These are phyloP conservation scores for Vickermania spadyakhi DNA, from an alignment of 208 protist genomes.

Conservation along the genomic window DNA sequence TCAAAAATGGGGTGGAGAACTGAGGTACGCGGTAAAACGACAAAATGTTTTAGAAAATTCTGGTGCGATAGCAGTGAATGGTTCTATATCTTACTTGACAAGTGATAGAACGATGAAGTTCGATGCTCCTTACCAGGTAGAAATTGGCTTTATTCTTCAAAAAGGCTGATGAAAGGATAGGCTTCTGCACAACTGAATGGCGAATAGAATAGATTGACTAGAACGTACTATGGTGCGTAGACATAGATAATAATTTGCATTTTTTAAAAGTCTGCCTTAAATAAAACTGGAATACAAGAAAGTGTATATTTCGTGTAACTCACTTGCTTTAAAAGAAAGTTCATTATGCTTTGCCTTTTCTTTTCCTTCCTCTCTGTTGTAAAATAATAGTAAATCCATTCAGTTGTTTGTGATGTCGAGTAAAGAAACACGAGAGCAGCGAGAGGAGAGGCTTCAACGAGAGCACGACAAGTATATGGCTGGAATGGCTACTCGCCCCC, in stretches of 20 bases:
- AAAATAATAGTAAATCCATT: too few relatives aligned
- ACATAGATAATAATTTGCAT: too few relatives aligned
- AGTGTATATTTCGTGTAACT: too few relatives aligned
- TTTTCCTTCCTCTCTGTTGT: not conserved
- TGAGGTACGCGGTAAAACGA: not conserved
- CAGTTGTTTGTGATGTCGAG: too few relatives aligned
- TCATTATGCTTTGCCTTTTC: not conserved
- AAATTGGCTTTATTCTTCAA: not conserved
- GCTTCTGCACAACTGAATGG: too few relatives aligned
- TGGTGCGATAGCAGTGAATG: not conserved
- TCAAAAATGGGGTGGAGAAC: not conserved
- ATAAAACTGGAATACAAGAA: too few relatives aligned
- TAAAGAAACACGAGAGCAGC: slow-evolving; percentile 6
- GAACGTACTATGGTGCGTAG: too few relatives aligned
- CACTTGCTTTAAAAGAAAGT: too few relatives aligned
- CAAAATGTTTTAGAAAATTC: not conserved
- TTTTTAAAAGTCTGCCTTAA: too few relatives aligned
- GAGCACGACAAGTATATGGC: slow-evolving; percentile 69
- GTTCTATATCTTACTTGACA: not conserved
- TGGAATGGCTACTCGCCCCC: slow-evolving; percentile 50
- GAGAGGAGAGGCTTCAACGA: slow-evolving; percentile 42
- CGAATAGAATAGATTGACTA: too few relatives aligned
- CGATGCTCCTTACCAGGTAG: not conserved
- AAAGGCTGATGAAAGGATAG: too few relatives aligned
- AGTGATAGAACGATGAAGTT: not conserved